Evolutionary conservation across 164 flowering plant species (phyloP), one percentile per base, ranked within the genome.

Genomic region (Chloranthus sessilifolius): DNA sequence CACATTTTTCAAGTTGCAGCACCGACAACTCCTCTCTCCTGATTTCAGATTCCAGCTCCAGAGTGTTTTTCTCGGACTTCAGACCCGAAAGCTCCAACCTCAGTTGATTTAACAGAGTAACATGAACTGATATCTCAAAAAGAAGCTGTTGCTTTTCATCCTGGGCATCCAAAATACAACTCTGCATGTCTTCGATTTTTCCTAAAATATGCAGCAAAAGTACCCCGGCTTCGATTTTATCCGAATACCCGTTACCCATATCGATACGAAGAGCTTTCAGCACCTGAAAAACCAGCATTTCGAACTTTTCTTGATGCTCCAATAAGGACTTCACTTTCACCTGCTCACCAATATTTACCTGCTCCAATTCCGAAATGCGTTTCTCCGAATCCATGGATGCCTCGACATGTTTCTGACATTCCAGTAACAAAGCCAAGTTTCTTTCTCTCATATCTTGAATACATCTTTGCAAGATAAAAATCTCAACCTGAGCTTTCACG

Each of bases 401-500:
- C 58, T 85, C 87, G 16, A 67, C 61, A 54, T 76, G 83, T 57
- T 77, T 80, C 61, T 81, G 76, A 49, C 81, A 73, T 57, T 94
- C 92, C 7, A 68, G 46, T 45, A 72, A 37, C 29, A 87, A 57
- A 43, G 74, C 58, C 19, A 42, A 43, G 59, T 82, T 79, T 54
- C 74, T 86, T 53, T 74, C 79, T 55, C 83, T 87, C 54, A 85
- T 61, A 56, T 84, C 95, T 59, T 69, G 63, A 12, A 82, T 65
- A 59, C 70, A 80, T 50, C 72, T 78, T 54, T 80, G 88, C 83
- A 83, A 63, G 50, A 88, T 70, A 53, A 71, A 72, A 52, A 77
- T 74, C 64, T 94, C 97, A 20, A 77, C 61, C 66, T 94, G 83
- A 22, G 90, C 75, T 61, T 70, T 78, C 14, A 84, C 66, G 41